These are phyloP conservation scores for Mortierella sp. DNA, from an alignment of 371 early-diverging fungal genomes.

Conservation along the genomic window DNA sequence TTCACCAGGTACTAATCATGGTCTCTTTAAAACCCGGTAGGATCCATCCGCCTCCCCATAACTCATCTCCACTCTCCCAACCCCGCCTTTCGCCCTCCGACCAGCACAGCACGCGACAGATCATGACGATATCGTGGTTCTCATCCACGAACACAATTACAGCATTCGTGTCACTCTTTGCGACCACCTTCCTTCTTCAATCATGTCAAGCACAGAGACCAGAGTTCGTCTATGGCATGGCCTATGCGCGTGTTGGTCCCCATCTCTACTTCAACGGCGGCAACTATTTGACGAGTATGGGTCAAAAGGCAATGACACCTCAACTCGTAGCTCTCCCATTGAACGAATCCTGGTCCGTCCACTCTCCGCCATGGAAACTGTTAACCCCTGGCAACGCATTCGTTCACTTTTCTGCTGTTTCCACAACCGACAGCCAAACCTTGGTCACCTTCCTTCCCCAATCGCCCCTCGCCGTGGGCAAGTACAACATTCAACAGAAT, in stretches of 20 bases:
- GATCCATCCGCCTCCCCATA: too few relatives aligned
- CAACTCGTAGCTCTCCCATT: slow-evolving; percentile 27
- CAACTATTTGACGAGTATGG: neutral
- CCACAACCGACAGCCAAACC: slow-evolving; percentile 21
- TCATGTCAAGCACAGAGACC: too few relatives aligned
- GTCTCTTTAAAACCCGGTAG: too few relatives aligned
- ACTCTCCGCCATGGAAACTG: slow-evolving; percentile 13
- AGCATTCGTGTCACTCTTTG: too few relatives aligned
- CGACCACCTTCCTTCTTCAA: too few relatives aligned
- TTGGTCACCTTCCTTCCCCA: slow-evolving; percentile 8
- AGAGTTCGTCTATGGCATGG: slow-evolving; percentile 1
- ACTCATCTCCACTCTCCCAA: too few relatives aligned
- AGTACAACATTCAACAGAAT: slow-evolving; percentile 6
- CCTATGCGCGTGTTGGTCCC: slow-evolving; percentile 9
- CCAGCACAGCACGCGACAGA: too few relatives aligned
- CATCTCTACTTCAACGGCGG: slow-evolving; percentile 27
- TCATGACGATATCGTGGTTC: too few relatives aligned
- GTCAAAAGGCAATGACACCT: neutral
- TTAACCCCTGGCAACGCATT: neutral
- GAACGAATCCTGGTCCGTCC: slow-evolving; percentile 12
- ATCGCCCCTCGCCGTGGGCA: neutral
- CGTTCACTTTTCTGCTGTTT: neutral
- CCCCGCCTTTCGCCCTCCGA: too few relatives aligned
- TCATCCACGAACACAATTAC: too few relatives aligned
- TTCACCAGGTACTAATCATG: too few relatives aligned